Base-by-base conservation (phyloP, 345 rosid species). In the Barbarea vulgaris region DNA sequence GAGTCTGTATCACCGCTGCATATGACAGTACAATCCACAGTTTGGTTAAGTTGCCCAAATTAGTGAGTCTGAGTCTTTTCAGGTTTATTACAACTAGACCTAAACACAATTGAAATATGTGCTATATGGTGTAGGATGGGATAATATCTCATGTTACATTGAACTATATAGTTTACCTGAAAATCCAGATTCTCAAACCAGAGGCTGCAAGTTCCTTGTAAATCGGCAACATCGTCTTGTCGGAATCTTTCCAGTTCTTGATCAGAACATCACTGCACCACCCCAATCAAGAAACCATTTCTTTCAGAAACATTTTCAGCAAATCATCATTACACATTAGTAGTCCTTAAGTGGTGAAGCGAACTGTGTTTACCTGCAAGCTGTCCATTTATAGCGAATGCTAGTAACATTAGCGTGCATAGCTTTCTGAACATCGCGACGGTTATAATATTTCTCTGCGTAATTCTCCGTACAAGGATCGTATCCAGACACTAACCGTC, bases 1-100 rank as follows among this genome's bases (percentile, higher is more conserved):
- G 98, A 82, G 68, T 94, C 97, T 44, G 93, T 89, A 72, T 94
- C 98, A 2, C 98, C 98, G 7, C 98, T 91, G 88, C 81, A 78
- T 59, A 24, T 47, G 22, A 52, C 22, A 54, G 12, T 9, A 24
- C 22, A 66, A 36, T 4, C 51, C 41, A 46, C 13, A 47, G 30
- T 66, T 56, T 24, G 21, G 51, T 46, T 36, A 9, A 65, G 61
- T 57, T 57, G 17, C 12, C 36, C 13, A 24, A 42, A 55, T 48
- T 22, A 34, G 15, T 3, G 6, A 44, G 17, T 41, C 33, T 22
- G 41, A 37, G 36, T 52, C 41, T 27, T 14, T 13, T 19, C 27
- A 11, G 41, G 25, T 17, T 47, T 27, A 47, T 64, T 46, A 30
- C 57, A 18, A 47, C 44, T 30, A 65, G 19, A 8, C 57, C 30